Percentiles rank a stretch among this genome's conserved stretches.
Conservation (phyloP, 345 rosid genomes). For the Draba incana region DNA sequence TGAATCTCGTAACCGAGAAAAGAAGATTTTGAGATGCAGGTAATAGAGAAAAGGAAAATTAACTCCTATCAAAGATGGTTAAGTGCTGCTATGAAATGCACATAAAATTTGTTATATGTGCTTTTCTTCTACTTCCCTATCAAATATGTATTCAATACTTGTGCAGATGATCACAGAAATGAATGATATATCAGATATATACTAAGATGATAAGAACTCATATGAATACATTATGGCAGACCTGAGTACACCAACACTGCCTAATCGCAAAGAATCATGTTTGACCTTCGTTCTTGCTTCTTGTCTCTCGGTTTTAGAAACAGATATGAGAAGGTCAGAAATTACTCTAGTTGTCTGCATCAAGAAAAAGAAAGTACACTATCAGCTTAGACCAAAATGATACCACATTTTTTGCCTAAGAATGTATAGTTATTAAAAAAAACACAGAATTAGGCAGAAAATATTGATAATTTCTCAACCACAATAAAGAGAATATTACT, state of each 20-base stretch:
- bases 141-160: neutral
- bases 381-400: conserved; percentile 2
- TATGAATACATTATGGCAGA: conserved; percentile 36
- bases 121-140: conserved; percentile 5
- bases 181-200: neutral
- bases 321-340: conserved; percentile 92
- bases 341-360: conserved; percentile 87
- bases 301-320: conserved; percentile 95
- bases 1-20: conserved; percentile 12
- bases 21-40: conserved; percentile 11
- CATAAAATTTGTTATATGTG: neutral
- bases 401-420: conserved; percentile 20
- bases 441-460: conserved; percentile 2
- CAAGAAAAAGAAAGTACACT: conserved; percentile 29
- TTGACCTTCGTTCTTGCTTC: conserved; percentile 97
- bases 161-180: conserved; percentile 4
- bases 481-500: neutral
- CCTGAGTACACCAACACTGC: conserved; percentile 98
- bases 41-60: neutral
- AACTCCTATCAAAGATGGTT: conserved; percentile 11
- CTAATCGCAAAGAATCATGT: conserved; percentile 95
- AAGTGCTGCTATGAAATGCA: neutral
- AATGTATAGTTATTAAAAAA: conserved; percentile 1
- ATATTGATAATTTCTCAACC: conserved; percentile 16
- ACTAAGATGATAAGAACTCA: conserved; percentile 16